Evolutionary conservation across 2,329 filamentous ascomycete genomes (phyloP).

Genomic region (Colletotrichum salicis): DNA sequence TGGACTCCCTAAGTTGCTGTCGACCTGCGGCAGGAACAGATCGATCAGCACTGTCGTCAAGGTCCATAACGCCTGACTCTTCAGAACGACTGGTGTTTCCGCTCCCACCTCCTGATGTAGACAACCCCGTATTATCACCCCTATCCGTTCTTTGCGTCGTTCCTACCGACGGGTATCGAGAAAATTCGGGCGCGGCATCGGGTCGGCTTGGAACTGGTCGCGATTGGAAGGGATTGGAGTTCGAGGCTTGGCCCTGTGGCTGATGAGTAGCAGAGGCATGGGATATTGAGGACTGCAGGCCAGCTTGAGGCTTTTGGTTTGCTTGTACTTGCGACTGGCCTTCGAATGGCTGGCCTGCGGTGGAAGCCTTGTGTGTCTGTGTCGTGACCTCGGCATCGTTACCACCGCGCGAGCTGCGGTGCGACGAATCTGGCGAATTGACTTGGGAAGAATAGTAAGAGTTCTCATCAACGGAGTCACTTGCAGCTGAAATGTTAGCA

Average conservation of each 20-base stretch:
- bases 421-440: conserved; percentile 73
- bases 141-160: conserved; percentile 24
- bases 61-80: conserved; percentile 48
- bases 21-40: conserved; percentile 29
- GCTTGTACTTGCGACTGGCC: conserved; percentile 10
- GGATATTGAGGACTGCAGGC: conserved; percentile 18
- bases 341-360: conserved; percentile 29
- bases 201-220: background rate
- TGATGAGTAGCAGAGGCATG: conserved; percentile 36
- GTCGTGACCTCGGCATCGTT: conserved; percentile 52
- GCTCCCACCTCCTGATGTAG: conserved; percentile 52
- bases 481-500: conserved; percentile 69
- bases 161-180: conserved; percentile 31
- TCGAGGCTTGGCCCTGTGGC: conserved; percentile 35
- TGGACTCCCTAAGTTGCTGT: conserved; percentile 27
- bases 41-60: conserved; percentile 36
- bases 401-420: conserved; percentile 60
- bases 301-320: conserved; percentile 9
- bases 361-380: conserved; percentile 35
- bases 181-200: conserved; percentile 4
- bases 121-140: conserved; percentile 36
- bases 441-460: conserved; percentile 96
- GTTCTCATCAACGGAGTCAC: conserved; percentile 90
- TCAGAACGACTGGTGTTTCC: conserved; percentile 55
- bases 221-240: conserved; percentile 12